These are phyloP conservation scores for Candida cerambycidarum DNA, from an alignment of 805 yeast genomes.

Conservation along the genomic window DNA sequence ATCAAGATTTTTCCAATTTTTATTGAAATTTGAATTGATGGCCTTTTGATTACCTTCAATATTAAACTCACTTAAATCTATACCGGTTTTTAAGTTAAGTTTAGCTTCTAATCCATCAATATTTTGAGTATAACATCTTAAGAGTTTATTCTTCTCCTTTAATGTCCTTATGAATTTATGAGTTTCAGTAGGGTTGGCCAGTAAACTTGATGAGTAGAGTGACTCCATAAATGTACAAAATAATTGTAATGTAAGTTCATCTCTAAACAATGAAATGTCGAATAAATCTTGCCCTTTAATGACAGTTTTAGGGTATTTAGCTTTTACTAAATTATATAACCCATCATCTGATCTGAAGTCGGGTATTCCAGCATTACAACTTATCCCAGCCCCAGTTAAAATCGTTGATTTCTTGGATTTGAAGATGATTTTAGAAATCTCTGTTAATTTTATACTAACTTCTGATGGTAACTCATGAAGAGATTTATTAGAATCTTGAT, in stretches of 20 bases:
- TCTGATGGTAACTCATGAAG: conserved; percentile 24
- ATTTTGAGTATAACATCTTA: conserved; percentile 92
- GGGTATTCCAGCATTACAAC: conserved; percentile 96
- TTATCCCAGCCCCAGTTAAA: conserved; percentile 94
- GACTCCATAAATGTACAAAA: conserved; percentile 90
- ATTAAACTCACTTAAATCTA: conserved; percentile 32
- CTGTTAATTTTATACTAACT: conserved; percentile 33
- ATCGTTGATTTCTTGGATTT: conserved; percentile 63
- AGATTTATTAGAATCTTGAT: conserved; percentile 12
- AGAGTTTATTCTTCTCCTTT: conserved; percentile 61
- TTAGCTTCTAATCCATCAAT: conserved; percentile 83
- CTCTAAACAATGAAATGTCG: conserved; percentile 79
- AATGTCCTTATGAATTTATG: conserved; percentile 69
- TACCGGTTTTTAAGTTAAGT: conserved; percentile 63
- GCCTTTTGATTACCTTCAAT: conserved; percentile 14
- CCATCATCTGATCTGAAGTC: conserved; percentile 88
- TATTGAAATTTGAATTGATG: conserved; percentile 21
- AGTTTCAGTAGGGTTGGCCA: conserved; percentile 80
- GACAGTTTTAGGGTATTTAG: conserved; percentile 56
- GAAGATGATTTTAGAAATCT: conserved; percentile 41
- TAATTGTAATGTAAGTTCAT: conserved; percentile 60
- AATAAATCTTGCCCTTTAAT: conserved; percentile 88
- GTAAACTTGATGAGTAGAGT: conserved; percentile 59
- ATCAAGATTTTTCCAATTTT: conserved; percentile 62
- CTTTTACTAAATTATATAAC: conserved; percentile 70